phyloP scores from a whole-genome alignment of 306 rosid species.

The Dryas drummondii region DNA sequence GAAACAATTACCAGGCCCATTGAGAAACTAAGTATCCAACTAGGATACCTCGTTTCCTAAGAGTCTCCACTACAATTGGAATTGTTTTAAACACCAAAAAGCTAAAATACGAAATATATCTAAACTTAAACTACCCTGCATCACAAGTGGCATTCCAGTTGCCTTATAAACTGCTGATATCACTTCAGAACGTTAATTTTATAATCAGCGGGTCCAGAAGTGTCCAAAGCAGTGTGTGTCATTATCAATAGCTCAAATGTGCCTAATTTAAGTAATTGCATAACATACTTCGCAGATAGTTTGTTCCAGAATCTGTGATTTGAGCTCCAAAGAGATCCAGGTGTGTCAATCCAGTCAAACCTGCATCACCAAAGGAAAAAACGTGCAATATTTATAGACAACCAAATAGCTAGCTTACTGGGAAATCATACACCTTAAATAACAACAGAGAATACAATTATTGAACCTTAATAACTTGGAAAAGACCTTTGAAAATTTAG shows the following conservation, averaged over 20 bases:
- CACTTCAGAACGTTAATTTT: neutral
- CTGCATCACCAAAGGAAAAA: slow-evolving; percentile 42
- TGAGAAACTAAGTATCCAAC: neutral
- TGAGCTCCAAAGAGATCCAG: slow-evolving; percentile 95
- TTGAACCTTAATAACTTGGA: neutral
- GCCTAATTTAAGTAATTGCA: neutral
- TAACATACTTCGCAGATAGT: slow-evolving; percentile 65
- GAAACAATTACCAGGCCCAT: neutral
- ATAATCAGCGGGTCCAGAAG: neutral
- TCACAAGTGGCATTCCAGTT: neutral
- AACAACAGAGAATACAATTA: neutral
- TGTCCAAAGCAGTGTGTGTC: neutral
- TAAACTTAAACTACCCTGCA: neutral
- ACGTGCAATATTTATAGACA: neutral
- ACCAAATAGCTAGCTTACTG: neutral
- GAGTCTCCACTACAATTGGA: neutral
- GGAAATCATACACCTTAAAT: neutral
- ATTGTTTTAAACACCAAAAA: neutral
- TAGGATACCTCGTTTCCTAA: neutral
- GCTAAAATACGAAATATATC: neutral
- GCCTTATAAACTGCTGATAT: neutral
- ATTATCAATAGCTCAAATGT: neutral
- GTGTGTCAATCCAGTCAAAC: slow-evolving; percentile 79
- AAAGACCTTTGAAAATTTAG: neutral
- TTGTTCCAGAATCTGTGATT: slow-evolving; percentile 81